phyloP scores from a whole-genome alignment of 31 red algal genomes.

The Endocladia muricata region DNA sequence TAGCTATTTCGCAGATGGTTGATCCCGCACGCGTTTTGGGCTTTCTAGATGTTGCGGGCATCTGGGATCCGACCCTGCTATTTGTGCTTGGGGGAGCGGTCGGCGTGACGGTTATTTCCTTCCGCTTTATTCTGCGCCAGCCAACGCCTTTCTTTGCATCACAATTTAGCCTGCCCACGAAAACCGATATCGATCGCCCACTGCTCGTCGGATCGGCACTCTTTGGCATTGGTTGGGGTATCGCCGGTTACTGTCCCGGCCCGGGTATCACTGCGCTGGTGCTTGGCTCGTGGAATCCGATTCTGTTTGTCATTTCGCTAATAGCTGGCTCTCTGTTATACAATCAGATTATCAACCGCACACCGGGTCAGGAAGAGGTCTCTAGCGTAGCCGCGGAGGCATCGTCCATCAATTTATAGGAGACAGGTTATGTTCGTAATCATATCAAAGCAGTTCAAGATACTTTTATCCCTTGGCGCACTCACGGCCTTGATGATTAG shows the following conservation, averaged over 20 bases:
- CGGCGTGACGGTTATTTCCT: not conserved
- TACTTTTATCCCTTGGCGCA: too few species aligned
- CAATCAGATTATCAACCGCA: too few species aligned
- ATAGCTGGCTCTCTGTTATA: too few species aligned
- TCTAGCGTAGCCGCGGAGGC: too few species aligned
- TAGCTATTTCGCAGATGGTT: constrained; percentile 1
- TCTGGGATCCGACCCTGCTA: constrained; percentile 12
- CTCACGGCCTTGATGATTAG: too few species aligned
- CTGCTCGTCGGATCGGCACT: constrained; percentile 1
- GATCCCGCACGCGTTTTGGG: not conserved
- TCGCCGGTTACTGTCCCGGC: constrained; percentile 22
- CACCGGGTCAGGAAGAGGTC: too few species aligned
- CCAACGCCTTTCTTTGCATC: not conserved
- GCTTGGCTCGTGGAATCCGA: too few species aligned
- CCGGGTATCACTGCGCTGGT: too few species aligned
- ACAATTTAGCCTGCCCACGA: not conserved
- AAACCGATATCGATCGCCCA: not conserved
- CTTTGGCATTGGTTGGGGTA: constrained; percentile 24
- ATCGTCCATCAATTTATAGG: too few species aligned
- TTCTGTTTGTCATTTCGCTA: too few species aligned
- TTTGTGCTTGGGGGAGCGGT: constrained; percentile 19
- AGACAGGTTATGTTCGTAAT: too few species aligned
- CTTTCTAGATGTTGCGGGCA: not conserved
- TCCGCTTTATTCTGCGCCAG: not conserved
- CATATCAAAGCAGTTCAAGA: too few species aligned